phyloP scores from a whole-genome alignment of 306 rosid species.

The Macrotyloma uniflorum region DNA sequence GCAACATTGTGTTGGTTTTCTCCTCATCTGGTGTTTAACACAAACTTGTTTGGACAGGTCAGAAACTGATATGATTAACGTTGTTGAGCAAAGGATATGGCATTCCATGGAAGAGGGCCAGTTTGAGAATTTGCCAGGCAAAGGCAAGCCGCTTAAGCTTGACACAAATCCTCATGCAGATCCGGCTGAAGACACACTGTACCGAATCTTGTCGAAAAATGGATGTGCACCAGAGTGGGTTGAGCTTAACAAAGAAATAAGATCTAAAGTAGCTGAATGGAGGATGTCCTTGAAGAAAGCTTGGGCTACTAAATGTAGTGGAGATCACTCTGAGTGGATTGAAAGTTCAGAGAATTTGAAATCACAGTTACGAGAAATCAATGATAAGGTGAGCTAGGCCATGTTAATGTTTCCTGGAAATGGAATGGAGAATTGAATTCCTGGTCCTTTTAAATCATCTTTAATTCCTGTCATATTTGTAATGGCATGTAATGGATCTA shows the following conservation, averaged over 20 bases:
- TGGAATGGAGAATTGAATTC: slow-evolving; percentile 10
- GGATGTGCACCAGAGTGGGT: slow-evolving; percentile 92
- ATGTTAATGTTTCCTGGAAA: slow-evolving; percentile 7
- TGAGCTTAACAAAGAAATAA: slow-evolving; percentile 91
- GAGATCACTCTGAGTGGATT: slow-evolving; percentile 57
- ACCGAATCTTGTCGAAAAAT: slow-evolving; percentile 74
- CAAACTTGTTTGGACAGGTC: slow-evolving; percentile 56
- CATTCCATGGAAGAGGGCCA: slow-evolving; percentile 96
- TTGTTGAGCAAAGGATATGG: slow-evolving; percentile 95
- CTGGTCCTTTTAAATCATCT: slow-evolving; percentile 16
- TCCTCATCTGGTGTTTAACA: slow-evolving; percentile 5
- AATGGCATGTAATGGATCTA: not conserved
- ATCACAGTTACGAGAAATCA: slow-evolving; percentile 61
- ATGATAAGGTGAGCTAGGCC: slow-evolving; percentile 59
- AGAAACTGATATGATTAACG: slow-evolving; percentile 80
- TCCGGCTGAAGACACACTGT: slow-evolving; percentile 88
- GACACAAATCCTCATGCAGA: slow-evolving; percentile 84
- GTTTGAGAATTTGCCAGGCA: slow-evolving; percentile 87
- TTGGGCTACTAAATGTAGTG: slow-evolving; percentile 57
- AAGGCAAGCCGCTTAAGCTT: slow-evolving; percentile 84
- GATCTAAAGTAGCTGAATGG: slow-evolving; percentile 63
- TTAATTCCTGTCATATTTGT: not conserved
- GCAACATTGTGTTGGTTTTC: slow-evolving; percentile 1
- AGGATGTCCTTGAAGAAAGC: slow-evolving; percentile 62
- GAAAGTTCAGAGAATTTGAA: slow-evolving; percentile 62